These are phyloP conservation scores for Rhazya stricta DNA, from an alignment of 257 asterid genomes.

Conservation along the genomic window DNA sequence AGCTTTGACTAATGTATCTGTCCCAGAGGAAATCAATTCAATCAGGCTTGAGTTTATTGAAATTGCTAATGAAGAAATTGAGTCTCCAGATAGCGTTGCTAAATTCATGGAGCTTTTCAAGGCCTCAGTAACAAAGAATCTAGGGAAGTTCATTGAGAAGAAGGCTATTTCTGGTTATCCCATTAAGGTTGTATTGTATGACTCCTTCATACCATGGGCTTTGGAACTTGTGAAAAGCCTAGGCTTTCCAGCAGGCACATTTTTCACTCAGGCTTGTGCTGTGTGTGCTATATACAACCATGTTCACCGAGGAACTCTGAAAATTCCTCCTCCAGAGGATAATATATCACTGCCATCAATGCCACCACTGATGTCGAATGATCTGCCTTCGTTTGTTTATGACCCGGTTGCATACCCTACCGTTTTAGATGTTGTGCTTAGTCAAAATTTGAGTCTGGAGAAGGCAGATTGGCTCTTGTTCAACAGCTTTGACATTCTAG, in stretches of 20 bases:
- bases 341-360: slow-evolving; percentile 27
- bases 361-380: slow-evolving; percentile 27
- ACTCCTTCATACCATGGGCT: slow-evolving; percentile 26
- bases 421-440: slow-evolving; percentile 8
- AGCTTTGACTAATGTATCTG: background rate
- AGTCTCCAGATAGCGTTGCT: slow-evolving; percentile 2
- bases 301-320: slow-evolving; percentile 22
- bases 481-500: slow-evolving; percentile 58
- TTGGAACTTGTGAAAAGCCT: slow-evolving; percentile 18
- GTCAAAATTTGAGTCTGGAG: slow-evolving; percentile 22
- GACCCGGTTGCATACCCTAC: slow-evolving; percentile 19
- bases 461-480: slow-evolving; percentile 61
- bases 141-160: slow-evolving; percentile 24
- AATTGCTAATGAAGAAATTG: slow-evolving; percentile 13
- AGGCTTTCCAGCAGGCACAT: slow-evolving; percentile 31
- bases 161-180: slow-evolving; percentile 3
- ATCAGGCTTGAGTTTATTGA: slow-evolving; percentile 29
- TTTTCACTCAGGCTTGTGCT: slow-evolving; percentile 40
- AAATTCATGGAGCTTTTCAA: slow-evolving; percentile 23
- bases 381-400: slow-evolving; percentile 38
- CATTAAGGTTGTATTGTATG: slow-evolving; percentile 23
- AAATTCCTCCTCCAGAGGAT: slow-evolving; percentile 31
- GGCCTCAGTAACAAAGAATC: background rate
- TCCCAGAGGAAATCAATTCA: slow-evolving; percentile 9
- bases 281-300: slow-evolving; percentile 37